Percentiles rank a stretch among this genome's conserved stretches.
Conservation (phyloP, 441 rosid genomes). For the Gossypium trilobum region DNA sequence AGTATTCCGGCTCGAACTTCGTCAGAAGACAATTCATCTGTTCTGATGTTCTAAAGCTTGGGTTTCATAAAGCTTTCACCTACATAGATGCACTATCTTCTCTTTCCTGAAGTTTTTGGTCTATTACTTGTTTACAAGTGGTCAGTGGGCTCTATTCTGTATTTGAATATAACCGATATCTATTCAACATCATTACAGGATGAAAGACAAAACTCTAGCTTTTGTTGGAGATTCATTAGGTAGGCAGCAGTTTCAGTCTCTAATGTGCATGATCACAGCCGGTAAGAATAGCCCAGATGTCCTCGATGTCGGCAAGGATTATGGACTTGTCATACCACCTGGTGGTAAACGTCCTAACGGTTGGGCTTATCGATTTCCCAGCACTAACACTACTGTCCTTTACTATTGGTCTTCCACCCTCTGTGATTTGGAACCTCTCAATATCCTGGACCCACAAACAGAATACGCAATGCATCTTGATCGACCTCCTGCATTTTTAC, state of each 20-base stretch:
- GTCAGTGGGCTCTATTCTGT: neutral
- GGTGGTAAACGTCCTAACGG: slow-evolving; percentile 72
- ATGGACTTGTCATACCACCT: slow-evolving; percentile 46
- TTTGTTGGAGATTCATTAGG: slow-evolving; percentile 96
- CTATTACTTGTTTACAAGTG: neutral
- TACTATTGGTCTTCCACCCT: slow-evolving; percentile 84
- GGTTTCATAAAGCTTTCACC: neutral
- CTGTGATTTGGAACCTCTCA: slow-evolving; percentile 60
- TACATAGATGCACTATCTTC: slow-evolving; percentile 1
- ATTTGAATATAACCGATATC: slow-evolving; percentile 8
- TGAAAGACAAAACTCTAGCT: slow-evolving; percentile 74
- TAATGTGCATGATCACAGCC: slow-evolving; percentile 87
- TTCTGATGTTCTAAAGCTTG: neutral
- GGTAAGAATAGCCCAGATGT: slow-evolving; percentile 52
- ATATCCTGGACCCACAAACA: slow-evolving; percentile 38
- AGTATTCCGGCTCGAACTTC: neutral
- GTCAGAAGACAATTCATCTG: neutral
- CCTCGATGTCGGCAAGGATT: slow-evolving; percentile 58
- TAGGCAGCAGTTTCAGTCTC: slow-evolving; percentile 82
- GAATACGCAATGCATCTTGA: slow-evolving; percentile 91
- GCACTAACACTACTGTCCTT: slow-evolving; percentile 69
- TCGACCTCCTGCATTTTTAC: slow-evolving; percentile 73
- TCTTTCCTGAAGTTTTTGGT: neutral
- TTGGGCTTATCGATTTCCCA: slow-evolving; percentile 75
- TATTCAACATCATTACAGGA: slow-evolving; percentile 37